Evolutionary conservation across 208 protist species (phyloP).

Genomic region (Vickermania spadyakhi): DNA sequence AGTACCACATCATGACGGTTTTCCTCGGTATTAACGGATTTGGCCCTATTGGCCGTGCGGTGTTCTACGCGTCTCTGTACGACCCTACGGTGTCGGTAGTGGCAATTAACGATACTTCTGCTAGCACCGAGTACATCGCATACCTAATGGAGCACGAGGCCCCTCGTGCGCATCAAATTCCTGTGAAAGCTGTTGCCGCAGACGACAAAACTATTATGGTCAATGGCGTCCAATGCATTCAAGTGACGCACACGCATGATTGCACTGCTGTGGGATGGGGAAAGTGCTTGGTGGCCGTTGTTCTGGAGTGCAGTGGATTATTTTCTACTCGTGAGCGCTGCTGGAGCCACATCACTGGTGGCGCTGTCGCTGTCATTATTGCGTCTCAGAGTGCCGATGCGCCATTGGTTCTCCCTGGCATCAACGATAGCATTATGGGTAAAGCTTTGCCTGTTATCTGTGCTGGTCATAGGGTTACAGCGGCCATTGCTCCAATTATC

Average conservation of each 20-base stretch:
- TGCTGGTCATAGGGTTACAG: conserved; percentile 97
- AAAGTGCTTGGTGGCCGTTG: conserved; percentile 76
- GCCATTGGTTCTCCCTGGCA: conserved; percentile 93
- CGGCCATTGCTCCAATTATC: conserved; percentile 96
- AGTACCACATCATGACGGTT: conserved; percentile 12
- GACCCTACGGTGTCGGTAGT: conserved; percentile 66
- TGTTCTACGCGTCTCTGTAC: conserved; percentile 76
- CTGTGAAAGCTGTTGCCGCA: conserved; percentile 8
- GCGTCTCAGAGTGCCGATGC: conserved; percentile 93
- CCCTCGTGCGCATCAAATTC: conserved; percentile 44
- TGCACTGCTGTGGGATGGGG: conserved; percentile 91
- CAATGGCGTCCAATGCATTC: conserved; percentile 26
- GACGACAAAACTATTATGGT: conserved; percentile 56
- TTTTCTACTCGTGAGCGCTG: conserved; percentile 91
- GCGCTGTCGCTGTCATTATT: conserved; percentile 97
- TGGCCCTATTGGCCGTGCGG: conserved; percentile 91
- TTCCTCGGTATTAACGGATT: conserved; percentile 95
- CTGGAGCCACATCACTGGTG: conserved; percentile 85
- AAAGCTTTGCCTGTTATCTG: conserved; percentile 79
- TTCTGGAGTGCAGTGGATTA: conserved; percentile 97
- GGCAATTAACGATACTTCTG: conserved; percentile 94
- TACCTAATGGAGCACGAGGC: conserved; percentile 93
- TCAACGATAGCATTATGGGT: conserved; percentile 89
- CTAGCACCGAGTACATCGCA: conserved; percentile 90
- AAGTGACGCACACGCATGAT: conserved; percentile 45